A percentile compares a stretch with the other conserved stretches of the same genome.
These are phyloP conservation scores for Triticum dicoccoides DNA, from an alignment of 176 grass and related monocot genomes.

Conservation along the genomic window DNA sequence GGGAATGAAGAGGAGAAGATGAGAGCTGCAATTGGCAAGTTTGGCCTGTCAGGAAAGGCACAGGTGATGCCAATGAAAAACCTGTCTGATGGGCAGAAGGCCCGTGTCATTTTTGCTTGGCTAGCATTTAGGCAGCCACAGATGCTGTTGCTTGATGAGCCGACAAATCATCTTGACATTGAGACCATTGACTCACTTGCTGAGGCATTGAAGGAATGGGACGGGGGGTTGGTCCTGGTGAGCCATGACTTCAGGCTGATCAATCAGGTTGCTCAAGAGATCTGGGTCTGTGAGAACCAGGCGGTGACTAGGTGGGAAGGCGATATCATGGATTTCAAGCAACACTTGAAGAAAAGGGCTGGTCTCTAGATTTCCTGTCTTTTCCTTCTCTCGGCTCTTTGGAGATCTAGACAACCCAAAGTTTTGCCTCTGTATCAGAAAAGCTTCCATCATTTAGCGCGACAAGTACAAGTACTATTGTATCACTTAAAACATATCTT, in stretches of 20 bases:
- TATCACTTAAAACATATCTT: background rate
- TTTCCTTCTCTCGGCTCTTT: constrained; percentile 5
- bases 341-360: constrained; percentile 75
- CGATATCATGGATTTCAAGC: constrained; percentile 94
- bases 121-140: constrained; percentile 87
- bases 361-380: constrained; percentile 34
- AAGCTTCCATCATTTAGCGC: background rate
- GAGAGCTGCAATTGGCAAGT: constrained; percentile 80
- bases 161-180: constrained; percentile 92
- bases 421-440: constrained; percentile 27
- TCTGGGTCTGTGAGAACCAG: constrained; percentile 94
- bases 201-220: constrained; percentile 92
- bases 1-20: constrained; percentile 90
- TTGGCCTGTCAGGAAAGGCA: constrained; percentile 87
- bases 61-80: constrained; percentile 99
- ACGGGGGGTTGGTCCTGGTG: constrained; percentile 86
- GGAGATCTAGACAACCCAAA: constrained; percentile 23
- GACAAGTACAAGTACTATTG: background rate
- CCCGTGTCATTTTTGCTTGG: constrained; percentile 88
- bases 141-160: constrained; percentile 75
- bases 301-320: constrained; percentile 89
- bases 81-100: constrained; percentile 82
- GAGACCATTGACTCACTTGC: constrained; percentile 95
- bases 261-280: constrained; percentile 97
- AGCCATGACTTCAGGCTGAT: constrained; percentile 98